These are phyloP conservation scores for Vitis rupestris DNA, from an alignment of 164 flowering plant genomes.

Conservation along the genomic window DNA sequence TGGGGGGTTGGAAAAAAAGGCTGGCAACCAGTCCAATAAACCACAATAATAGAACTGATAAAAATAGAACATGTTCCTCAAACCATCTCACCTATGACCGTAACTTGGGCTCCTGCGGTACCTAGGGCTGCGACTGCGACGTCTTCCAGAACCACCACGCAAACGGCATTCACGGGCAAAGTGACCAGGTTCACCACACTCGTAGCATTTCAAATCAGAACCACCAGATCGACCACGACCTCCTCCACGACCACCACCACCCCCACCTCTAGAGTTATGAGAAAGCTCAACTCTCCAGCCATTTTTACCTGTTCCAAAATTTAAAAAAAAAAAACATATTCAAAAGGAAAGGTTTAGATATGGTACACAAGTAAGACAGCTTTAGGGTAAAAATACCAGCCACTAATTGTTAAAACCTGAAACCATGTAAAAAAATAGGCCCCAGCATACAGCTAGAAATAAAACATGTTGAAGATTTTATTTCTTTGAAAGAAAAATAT, in stretches of 20 bases:
- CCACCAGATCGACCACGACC: constrained; percentile 78
- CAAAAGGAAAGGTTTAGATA: not conserved
- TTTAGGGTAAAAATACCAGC: too few relatives aligned
- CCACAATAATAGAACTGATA: not conserved
- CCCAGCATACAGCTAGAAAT: not conserved
- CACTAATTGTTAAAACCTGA: too few relatives aligned
- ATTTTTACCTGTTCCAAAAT: constrained; percentile 62
- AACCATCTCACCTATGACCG: constrained; percentile 68
- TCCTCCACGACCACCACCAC: constrained; percentile 46
- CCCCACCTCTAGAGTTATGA: constrained; percentile 79
- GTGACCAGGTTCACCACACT: constrained; percentile 97
- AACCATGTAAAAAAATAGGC: too few relatives aligned
- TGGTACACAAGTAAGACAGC: too few relatives aligned
- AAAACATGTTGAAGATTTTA: not conserved
- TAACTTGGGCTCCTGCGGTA: constrained; percentile 89
- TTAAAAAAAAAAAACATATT: not conserved
- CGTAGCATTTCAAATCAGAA: constrained; percentile 90
- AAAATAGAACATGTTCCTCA: not conserved
- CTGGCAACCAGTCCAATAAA: not conserved
- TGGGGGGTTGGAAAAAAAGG: too few relatives aligned
- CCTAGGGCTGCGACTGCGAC: constrained; percentile 83
- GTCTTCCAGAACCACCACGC: constrained; percentile 78
- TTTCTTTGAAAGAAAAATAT: too few relatives aligned
- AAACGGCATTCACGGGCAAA: constrained; percentile 89
- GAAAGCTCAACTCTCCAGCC: constrained; percentile 97